Evolutionary conservation across 441 rosid genomes (phyloP).

Genomic region (Erodium texanum): DNA sequence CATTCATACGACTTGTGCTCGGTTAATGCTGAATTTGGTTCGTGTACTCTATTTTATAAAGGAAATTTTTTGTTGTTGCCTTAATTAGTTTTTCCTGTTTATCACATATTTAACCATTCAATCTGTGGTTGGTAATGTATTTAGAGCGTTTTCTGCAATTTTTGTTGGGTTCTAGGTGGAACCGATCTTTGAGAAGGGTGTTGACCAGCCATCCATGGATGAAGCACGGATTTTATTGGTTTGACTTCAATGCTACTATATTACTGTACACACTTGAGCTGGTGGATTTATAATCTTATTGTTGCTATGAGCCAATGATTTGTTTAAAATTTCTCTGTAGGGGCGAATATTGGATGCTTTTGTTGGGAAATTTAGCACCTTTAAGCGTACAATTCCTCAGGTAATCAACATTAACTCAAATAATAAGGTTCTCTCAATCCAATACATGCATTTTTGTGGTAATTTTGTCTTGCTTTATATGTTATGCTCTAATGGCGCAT

Average conservation of each 20-base stretch:
- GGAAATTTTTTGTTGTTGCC: not conserved
- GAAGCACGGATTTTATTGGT: conserved; percentile 87
- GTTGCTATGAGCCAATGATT: not conserved
- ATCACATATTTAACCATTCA: conserved; percentile 13
- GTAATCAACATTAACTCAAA: conserved; percentile 29
- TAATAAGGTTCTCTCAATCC: not conserved
- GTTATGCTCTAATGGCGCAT: not conserved
- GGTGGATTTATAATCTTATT: conserved; percentile 8
- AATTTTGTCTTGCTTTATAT: not conserved
- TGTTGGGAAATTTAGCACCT: conserved; percentile 91
- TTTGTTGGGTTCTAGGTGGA: conserved; percentile 58
- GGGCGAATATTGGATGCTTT: conserved; percentile 97
- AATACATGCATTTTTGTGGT: not conserved
- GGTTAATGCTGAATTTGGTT: conserved; percentile 97
- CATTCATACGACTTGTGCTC: conserved; percentile 94
- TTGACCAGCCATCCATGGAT: conserved; percentile 88
- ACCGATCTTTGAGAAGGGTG: conserved; percentile 95
- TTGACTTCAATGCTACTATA: conserved; percentile 20
- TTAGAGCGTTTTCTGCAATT: conserved; percentile 12
- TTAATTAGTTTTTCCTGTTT: conserved; percentile 9
- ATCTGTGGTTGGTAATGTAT: conserved; percentile 16
- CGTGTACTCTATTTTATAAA: conserved; percentile 17
- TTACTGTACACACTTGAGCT: conserved; percentile 13
- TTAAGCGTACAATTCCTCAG: conserved; percentile 97
- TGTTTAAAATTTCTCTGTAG: conserved; percentile 31